A percentile compares a stretch with the other conserved stretches of the same genome.
Evolutionary conservation across 257 asterid species (phyloP).

Genomic region (Plantago ovata): DNA sequence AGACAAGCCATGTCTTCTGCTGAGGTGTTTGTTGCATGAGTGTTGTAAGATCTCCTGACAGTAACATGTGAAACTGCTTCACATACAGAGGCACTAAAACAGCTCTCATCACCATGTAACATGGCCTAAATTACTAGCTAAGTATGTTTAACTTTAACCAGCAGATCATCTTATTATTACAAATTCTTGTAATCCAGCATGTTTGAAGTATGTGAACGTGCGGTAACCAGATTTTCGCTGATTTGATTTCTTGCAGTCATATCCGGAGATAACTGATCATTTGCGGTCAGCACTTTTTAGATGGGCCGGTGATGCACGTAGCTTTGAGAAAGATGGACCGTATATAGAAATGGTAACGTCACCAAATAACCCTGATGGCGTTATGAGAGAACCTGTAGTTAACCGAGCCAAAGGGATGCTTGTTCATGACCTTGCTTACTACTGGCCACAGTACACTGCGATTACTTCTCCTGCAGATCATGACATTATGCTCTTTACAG

Average conservation of each 20-base stretch:
- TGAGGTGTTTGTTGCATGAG: conserved; percentile 28
- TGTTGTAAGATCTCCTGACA: conserved; percentile 29
- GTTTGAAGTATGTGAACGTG: not conserved
- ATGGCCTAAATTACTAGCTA: not conserved
- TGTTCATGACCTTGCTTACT: conserved; percentile 74
- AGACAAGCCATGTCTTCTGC: conserved; percentile 35
- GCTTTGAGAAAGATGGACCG: conserved; percentile 41
- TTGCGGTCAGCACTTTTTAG: conserved; percentile 49
- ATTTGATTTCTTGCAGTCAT: conserved; percentile 38
- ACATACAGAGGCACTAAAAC: not conserved
- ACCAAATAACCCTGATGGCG: conserved; percentile 76
- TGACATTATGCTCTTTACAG: conserved; percentile 75
- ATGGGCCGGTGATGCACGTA: conserved; percentile 75
- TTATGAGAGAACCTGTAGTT: conserved; percentile 47
- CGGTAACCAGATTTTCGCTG: not conserved
- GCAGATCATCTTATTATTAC: too few relatives aligned
- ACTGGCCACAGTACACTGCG: conserved; percentile 89
- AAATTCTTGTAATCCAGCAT: not conserved
- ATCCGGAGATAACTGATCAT: conserved; percentile 52
- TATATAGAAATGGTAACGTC: conserved; percentile 75
- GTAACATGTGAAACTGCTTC: not conserved
- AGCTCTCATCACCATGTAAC: conserved; percentile 4
- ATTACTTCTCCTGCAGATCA: conserved; percentile 55
- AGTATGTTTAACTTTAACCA: too few relatives aligned
- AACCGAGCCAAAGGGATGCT: conserved; percentile 39